phyloP scores from a whole-genome alignment of 306 rosid species.

The Astragalus glycyphyllos region DNA sequence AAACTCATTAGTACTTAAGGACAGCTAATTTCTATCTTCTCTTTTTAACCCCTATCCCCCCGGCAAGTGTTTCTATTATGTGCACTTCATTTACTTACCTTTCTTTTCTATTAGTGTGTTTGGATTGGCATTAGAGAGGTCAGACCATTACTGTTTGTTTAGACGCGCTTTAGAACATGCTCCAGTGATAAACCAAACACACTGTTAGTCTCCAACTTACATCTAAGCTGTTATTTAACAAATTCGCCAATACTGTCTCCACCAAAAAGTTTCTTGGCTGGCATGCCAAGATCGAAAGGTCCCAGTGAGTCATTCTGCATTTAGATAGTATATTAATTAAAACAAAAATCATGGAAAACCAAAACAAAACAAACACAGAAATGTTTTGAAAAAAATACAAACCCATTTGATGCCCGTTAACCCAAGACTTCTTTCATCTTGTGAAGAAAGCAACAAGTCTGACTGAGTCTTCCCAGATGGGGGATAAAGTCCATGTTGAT shows the following conservation, averaged over 20 bases:
- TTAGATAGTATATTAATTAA: slow-evolving; percentile 28
- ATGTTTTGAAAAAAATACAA: slow-evolving; percentile 31
- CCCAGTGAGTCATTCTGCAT: slow-evolving; percentile 77
- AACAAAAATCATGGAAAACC: slow-evolving; percentile 28
- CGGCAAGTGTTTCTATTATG: slow-evolving; percentile 33
- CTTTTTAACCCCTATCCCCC: background rate
- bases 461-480: slow-evolving; percentile 52
- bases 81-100: slow-evolving; percentile 32
- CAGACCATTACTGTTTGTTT: background rate
- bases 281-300: slow-evolving; percentile 84
- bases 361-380: slow-evolving; percentile 21
- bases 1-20: slow-evolving; percentile 14
- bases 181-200: background rate
- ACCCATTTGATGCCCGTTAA: slow-evolving; percentile 87
- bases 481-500: slow-evolving; percentile 48
- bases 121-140: slow-evolving; percentile 12
- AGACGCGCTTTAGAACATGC: background rate
- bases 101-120: slow-evolving; percentile 14
- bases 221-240: slow-evolving; percentile 56
- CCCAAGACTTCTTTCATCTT: slow-evolving; percentile 87
- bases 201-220: slow-evolving; percentile 33
- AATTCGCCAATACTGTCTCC: slow-evolving; percentile 60
- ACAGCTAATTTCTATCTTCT: slow-evolving; percentile 23
- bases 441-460: slow-evolving; percentile 51
- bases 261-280: slow-evolving; percentile 54